Evolutionary conservation across 805 yeast species (phyloP).

Genomic region (Saccharomycodes ludwigii): DNA sequence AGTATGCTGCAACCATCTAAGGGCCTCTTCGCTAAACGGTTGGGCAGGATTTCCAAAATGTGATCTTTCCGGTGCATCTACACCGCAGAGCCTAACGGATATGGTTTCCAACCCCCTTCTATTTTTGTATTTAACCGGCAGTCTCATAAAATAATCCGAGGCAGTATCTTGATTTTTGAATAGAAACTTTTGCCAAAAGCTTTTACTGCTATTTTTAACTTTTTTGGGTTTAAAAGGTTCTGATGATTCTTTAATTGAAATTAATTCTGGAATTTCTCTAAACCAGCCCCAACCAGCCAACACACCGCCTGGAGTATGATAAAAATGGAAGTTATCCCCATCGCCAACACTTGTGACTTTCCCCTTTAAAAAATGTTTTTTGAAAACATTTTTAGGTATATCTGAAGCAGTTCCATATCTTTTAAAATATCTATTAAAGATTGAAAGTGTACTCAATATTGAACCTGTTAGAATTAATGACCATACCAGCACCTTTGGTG

Average conservation of each 20-base stretch:
- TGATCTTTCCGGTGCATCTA: slow-evolving; percentile 93
- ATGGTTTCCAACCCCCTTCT: slow-evolving; percentile 38
- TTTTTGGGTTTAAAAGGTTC: neutral
- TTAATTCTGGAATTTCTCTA: slow-evolving; percentile 47
- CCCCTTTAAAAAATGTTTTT: slow-evolving; percentile 43
- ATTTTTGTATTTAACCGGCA: slow-evolving; percentile 18
- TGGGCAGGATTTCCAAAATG: slow-evolving; percentile 94
- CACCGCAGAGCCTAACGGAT: slow-evolving; percentile 75
- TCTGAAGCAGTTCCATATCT: slow-evolving; percentile 37
- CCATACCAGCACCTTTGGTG: slow-evolving; percentile 15
- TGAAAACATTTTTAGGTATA: slow-evolving; percentile 37
- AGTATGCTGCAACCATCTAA: slow-evolving; percentile 59
- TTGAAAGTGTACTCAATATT: slow-evolving; percentile 28
- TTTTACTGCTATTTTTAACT: neutral
- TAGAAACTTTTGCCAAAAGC: neutral
- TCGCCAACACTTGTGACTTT: slow-evolving; percentile 86
- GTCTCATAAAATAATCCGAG: slow-evolving; percentile 15
- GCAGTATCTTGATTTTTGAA: slow-evolving; percentile 1
- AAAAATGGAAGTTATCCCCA: slow-evolving; percentile 89
- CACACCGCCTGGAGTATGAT: slow-evolving; percentile 86
- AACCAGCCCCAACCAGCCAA: slow-evolving; percentile 92
- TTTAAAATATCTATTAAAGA: slow-evolving; percentile 35
- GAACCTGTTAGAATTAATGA: slow-evolving; percentile 26
- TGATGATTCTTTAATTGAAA: slow-evolving; percentile 13
- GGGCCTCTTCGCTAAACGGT: slow-evolving; percentile 74